Evolutionary conservation across 495 filamentous ascomycete species (phyloP), one percentile per base, ranked within the genome.

Genomic region (Amorphotheca resinae): DNA sequence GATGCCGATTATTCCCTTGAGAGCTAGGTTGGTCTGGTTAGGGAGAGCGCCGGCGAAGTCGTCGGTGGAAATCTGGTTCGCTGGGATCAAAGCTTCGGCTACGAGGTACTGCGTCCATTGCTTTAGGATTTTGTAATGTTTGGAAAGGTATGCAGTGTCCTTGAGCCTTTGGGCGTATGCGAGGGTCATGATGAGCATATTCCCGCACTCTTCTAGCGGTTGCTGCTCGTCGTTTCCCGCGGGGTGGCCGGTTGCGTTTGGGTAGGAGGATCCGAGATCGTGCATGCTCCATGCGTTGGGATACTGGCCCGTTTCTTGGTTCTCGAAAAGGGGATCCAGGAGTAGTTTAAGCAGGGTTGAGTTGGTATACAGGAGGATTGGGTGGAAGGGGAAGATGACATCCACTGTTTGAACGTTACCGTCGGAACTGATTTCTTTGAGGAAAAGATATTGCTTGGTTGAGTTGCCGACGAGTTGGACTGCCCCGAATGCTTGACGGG

Each of bases 361-460:
- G 58, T 93, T 84, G 28, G 84, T 82, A 58, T 95, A 95, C 20
- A 93, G 53, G 62, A 94, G 84, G 64, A 93, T 84, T 1, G 89
- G 84, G 53, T 80, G 87, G 0, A 85, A 73, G 0, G 89, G 89
- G 69, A 93, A 96, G 54, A 96, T 93, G 56, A 96, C 87, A 65
- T 96, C 89, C 33, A 96, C 87, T 0, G 89, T 96, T 59, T 94
- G 85, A 57, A 80, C 79, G 55, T 95, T 93, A 25, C 89, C 87
- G 58, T 94, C 82, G 0, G 84, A 91, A 39, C 82, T 88, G 53
- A 96, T 95, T 59, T 96, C 89, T 60, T 96, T 96, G 32, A 94
- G 59, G 64, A 94, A 95, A n/a, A 96, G 60, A 23, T 93, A 75
- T 2, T 85, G 84, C 49, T 82, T 70, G 0, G 83, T 73, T 0